These are phyloP conservation scores for Vigna mungo DNA, from an alignment of 306 rosid species.

Conservation along the genomic window DNA sequence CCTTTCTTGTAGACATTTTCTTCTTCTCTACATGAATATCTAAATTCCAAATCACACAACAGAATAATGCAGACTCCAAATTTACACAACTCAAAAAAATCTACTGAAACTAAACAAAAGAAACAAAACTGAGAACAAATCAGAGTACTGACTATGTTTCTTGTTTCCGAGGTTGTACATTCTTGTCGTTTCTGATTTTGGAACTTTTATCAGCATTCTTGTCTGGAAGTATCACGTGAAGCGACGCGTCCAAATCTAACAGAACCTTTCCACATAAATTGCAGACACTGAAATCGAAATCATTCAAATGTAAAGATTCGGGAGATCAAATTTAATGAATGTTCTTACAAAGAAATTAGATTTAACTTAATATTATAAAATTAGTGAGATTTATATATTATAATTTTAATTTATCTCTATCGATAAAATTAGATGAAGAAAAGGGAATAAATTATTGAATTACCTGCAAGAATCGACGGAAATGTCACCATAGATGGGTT, in stretches of 20 bases:
- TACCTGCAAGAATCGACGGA: neutral
- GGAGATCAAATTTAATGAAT: neutral
- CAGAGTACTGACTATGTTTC: conserved; percentile 1
- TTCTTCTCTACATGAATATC: neutral
- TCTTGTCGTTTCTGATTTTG: neutral
- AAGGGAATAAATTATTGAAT: neutral
- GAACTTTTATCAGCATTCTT: neutral
- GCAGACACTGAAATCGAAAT: conserved; percentile 36
- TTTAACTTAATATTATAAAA: too few relatives aligned
- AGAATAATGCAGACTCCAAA: too few relatives aligned
- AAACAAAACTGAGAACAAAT: too few relatives aligned
- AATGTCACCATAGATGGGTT: conserved; percentile 4
- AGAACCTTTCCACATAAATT: conserved; percentile 42
- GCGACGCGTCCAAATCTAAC: neutral
- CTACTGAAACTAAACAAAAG: too few relatives aligned
- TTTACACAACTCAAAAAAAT: too few relatives aligned
- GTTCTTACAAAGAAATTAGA: too few relatives aligned
- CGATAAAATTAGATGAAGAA: neutral
- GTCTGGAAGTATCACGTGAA: neutral
- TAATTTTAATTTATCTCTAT: too few relatives aligned
- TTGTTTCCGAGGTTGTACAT: neutral
- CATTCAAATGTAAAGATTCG: neutral
- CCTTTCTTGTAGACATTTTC: neutral
- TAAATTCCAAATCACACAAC: neutral
- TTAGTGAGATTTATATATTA: too few relatives aligned